phyloP scores from a whole-genome alignment of 108 stramenopile species.

The Tribonema minus region DNA sequence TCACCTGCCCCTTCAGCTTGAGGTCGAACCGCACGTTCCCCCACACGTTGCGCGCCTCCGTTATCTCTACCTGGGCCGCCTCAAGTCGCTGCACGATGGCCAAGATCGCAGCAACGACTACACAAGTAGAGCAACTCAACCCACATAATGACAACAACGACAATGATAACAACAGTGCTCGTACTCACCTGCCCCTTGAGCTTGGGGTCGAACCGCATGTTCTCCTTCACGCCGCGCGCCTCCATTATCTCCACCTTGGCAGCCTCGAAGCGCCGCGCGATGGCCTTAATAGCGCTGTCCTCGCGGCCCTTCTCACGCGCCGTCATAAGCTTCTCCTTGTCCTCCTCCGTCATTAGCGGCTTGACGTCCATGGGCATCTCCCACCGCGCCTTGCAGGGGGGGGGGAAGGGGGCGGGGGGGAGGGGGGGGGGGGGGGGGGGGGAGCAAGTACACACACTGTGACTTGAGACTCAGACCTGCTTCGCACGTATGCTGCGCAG shows the following conservation, averaged over 20 bases:
- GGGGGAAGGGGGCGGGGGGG: no score
- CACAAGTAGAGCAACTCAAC: no score
- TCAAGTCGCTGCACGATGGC: slow-evolving; percentile 26
- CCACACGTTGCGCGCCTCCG: slow-evolving; percentile 13
- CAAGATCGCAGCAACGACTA: no score
- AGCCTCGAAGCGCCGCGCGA: slow-evolving; percentile 41
- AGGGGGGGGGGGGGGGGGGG: no score
- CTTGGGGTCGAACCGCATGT: slow-evolving; percentile 45
- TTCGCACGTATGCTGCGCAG: no score
- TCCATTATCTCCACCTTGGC: slow-evolving; percentile 23
- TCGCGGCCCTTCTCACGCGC: slow-evolving; percentile 13
- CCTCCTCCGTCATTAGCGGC: slow-evolving; percentile 39
- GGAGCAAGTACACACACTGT: no score
- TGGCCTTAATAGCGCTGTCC: slow-evolving; percentile 24
- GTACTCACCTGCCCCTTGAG: slow-evolving; percentile 38
- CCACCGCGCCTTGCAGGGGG: slow-evolving; percentile 38
- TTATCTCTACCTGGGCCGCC: slow-evolving; percentile 8
- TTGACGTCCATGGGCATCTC: slow-evolving; percentile 31
- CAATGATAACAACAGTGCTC: no score
- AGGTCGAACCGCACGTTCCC: slow-evolving; percentile 38
- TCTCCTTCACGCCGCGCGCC: slow-evolving; percentile 31
- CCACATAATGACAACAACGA: no score
- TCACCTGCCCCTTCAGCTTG: slow-evolving; percentile 40
- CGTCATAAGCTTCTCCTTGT: slow-evolving; percentile 5
- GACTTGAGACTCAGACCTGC: no score